Evolutionary conservation across 805 yeast genomes (phyloP).

Genomic region (Alloascoidea africana): DNA sequence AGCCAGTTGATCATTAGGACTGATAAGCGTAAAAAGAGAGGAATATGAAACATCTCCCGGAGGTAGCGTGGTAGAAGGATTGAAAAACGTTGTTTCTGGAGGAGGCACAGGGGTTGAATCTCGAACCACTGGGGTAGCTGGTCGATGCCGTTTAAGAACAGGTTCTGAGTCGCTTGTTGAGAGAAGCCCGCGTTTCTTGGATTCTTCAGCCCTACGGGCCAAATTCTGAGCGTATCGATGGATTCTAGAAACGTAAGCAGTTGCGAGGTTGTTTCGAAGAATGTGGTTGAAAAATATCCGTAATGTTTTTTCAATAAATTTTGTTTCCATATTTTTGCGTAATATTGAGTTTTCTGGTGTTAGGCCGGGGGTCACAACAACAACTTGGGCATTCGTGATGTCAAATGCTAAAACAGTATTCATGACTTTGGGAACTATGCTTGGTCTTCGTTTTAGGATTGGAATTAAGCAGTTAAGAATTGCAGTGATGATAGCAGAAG

Average conservation of each 20-base stretch:
- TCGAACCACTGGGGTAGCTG: constrained; percentile 12
- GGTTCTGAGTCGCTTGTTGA: constrained; percentile 2
- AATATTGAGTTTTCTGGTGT: constrained; percentile 9
- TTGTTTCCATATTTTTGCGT: constrained; percentile 32
- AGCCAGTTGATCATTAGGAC: constrained; percentile 40
- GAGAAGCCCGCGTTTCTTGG: constrained; percentile 2
- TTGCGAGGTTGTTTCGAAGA: constrained; percentile 9
- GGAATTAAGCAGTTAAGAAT: constrained; percentile 48
- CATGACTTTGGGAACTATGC: constrained; percentile 37
- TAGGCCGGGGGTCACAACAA: constrained; percentile 11
- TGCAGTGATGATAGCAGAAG: constrained; percentile 48
- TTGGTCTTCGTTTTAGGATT: constrained; percentile 52
- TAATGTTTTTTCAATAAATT: constrained; percentile 48
- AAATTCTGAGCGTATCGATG: constrained; percentile 6
- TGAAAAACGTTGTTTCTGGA: constrained; percentile 8
- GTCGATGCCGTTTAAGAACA: constrained; percentile 6
- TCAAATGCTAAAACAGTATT: constrained; percentile 46
- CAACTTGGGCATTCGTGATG: constrained; percentile 18
- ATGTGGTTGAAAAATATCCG: constrained; percentile 12
- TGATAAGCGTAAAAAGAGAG: constrained; percentile 52
- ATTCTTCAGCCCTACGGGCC: constrained; percentile 1
- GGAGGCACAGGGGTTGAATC: constrained; percentile 3
- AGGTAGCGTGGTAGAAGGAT: constrained; percentile 6
- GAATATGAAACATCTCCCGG: constrained; percentile 27
- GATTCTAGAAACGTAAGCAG: constrained; percentile 9